Conservation (phyloP, 768 basidiomycete genomes). For the Steccherinum ochraceum region DNA sequence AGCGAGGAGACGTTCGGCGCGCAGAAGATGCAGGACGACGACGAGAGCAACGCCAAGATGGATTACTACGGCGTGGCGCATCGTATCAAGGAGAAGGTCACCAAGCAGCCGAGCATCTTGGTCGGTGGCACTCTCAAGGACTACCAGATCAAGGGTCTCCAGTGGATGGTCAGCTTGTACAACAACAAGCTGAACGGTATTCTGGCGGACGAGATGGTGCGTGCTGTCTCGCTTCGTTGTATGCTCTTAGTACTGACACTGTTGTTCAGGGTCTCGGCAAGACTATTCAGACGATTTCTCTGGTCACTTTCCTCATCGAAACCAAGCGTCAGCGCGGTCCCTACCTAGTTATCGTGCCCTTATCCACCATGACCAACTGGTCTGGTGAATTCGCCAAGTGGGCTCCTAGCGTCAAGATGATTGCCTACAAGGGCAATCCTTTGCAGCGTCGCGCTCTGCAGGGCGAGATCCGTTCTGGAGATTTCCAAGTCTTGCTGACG, state of each 20-base stretch:
- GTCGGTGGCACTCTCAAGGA: slow-evolving; percentile 89
- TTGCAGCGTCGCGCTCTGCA: slow-evolving; percentile 73
- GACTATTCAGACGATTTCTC: slow-evolving; percentile 91
- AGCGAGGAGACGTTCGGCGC: slow-evolving; percentile 92
- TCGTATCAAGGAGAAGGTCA: slow-evolving; percentile 80
- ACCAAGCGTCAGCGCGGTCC: slow-evolving; percentile 86
- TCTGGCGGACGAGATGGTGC: slow-evolving; percentile 88
- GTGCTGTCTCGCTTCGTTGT: slow-evolving; percentile 9
- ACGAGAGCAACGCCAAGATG: slow-evolving; percentile 64
- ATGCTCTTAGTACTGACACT: slow-evolving; percentile 9
- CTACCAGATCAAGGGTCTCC: slow-evolving; percentile 90
- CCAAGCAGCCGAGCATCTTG: slow-evolving; percentile 66
- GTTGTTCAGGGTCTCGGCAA: slow-evolving; percentile 82
- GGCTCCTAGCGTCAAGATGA: slow-evolving; percentile 75
- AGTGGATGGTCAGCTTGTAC: slow-evolving; percentile 98
- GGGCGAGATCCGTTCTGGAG: slow-evolving; percentile 64
- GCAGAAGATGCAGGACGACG: slow-evolving; percentile 57
- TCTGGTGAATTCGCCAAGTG: slow-evolving; percentile 95
- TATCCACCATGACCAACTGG: slow-evolving; percentile 98
- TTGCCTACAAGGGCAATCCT: slow-evolving; percentile 93
- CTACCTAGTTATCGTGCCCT: slow-evolving; percentile 91
- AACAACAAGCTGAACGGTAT: slow-evolving; percentile 96
- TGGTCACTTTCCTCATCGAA: slow-evolving; percentile 94
- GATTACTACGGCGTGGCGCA: slow-evolving; percentile 98
- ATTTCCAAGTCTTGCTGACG: slow-evolving; percentile 90